A percentile compares a stretch with the other conserved stretches of the same genome.
phyloP scores from a whole-genome alignment of 345 rosid genomes.

The Lumnitzera littorea region DNA sequence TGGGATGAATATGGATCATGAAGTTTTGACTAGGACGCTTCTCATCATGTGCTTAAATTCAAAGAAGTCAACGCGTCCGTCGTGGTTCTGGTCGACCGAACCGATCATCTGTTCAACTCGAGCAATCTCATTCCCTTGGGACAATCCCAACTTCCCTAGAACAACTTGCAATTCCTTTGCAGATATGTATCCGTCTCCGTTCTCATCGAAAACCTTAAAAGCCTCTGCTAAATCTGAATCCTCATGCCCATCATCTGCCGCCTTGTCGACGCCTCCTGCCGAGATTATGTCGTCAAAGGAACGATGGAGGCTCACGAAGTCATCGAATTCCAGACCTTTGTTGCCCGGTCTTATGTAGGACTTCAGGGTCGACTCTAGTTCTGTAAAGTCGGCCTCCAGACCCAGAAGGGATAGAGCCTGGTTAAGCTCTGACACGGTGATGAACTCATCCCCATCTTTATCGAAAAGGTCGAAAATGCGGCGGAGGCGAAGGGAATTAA shows the following conservation, averaged over 20 bases:
- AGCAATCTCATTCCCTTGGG: constrained; percentile 61
- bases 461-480: constrained; percentile 77
- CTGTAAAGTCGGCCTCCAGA: constrained; percentile 50
- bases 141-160: constrained; percentile 58
- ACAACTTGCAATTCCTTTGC: constrained; percentile 72
- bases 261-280: constrained; percentile 11
- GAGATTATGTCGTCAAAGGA: constrained; percentile 46
- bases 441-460: constrained; percentile 68
- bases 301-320: constrained; percentile 53
- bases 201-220: constrained; percentile 89
- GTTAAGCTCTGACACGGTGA: constrained; percentile 53
- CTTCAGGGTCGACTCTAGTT: constrained; percentile 45
- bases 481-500: constrained; percentile 62
- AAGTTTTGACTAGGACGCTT: constrained; percentile 23
- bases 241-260: constrained; percentile 19
- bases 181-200: constrained; percentile 84
- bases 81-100: constrained; percentile 71
- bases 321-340: constrained; percentile 51
- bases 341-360: constrained; percentile 48
- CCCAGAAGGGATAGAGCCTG: constrained; percentile 64
- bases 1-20: too few relatives aligned
- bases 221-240: constrained; percentile 82
- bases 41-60: constrained; percentile 96
- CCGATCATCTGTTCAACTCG: constrained; percentile 75
- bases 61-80: constrained; percentile 80